Base-by-base conservation (phyloP, 2,329 filamentous ascomycete genomes). In the Ceratocystis eucalypticola region DNA sequence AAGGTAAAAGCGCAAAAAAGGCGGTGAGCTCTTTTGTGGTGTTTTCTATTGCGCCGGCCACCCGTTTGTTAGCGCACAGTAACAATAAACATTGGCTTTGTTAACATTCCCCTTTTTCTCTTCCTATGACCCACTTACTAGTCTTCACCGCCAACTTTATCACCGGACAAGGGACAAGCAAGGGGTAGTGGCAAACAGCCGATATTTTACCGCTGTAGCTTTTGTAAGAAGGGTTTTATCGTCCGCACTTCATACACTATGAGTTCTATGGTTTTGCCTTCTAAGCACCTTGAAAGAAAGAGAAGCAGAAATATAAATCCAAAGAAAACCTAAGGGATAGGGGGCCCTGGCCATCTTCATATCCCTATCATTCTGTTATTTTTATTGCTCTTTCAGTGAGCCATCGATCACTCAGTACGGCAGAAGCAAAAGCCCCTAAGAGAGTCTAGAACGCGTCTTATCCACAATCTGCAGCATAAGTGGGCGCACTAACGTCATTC, bases 381-480 rank as follows among this genome's bases (percentile, higher is more conserved):
- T 10, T 4, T 37, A 41, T 15, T 41, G 12, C 12, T 0, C 37
- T 41, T 41, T 41, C 37, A 41, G 37, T 12, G 37, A 41, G 37
- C 46, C 46, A 15, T 15, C 22, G 48, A 53, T 53, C 48, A 53
- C n/a, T 10, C 7, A 25, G 20, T 15, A 28, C 20, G 22, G 12
- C 20, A 22, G 25, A 53, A 53, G 20, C 22, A 37, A 53, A 15
- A 28, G 25, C 22, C 12, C 28, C 25, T 12, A 17, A 55, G 25
- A 50, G 37, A 37, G 62, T 64, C 62, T 64, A 64, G 62, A 64
- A 64, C 62, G 30, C 30, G 25, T 7, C 61, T 62, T 44, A 62
- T n/a, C 59, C 59, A 64, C 44, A 64, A 44, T 53, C 30, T 50
- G 48, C 48, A 53, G n/a, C 62, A 41, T 28, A 10, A 10, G 46